These are phyloP conservation scores for Hura crepitans DNA, from an alignment of 441 rosid species.

Conservation along the genomic window DNA sequence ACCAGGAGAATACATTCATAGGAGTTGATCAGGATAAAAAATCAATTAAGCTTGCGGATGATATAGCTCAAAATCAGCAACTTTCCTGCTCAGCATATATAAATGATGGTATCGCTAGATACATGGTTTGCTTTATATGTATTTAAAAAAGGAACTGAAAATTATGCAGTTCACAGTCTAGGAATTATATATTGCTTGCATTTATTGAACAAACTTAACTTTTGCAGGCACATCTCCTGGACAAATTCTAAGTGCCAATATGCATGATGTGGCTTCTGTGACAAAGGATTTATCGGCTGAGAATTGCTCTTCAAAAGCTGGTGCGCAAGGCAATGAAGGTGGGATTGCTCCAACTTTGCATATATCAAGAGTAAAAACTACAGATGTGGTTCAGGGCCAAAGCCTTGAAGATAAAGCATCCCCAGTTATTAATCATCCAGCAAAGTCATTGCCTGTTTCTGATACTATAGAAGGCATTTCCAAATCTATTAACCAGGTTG, in stretches of 20 bases:
- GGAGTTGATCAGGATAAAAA: conserved; percentile 26
- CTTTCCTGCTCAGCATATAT: conserved; percentile 21
- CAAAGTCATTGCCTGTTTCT: conserved; percentile 24
- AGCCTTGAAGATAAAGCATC: conserved; percentile 26
- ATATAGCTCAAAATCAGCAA: conserved; percentile 26
- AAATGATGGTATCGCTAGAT: conserved; percentile 27
- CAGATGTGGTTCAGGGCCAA: conserved; percentile 32
- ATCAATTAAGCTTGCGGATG: conserved; percentile 26
- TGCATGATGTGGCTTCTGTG: conserved; percentile 31
- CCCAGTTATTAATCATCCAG: conserved; percentile 20
- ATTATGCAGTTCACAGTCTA: conserved; percentile 5
- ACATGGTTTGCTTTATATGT: conserved; percentile 29
- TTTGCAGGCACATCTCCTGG: conserved; percentile 40
- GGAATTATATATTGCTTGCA: conserved; percentile 8
- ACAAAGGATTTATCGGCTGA: conserved; percentile 36
- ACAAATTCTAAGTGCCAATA: conserved; percentile 31
- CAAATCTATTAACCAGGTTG: conserved; percentile 19
- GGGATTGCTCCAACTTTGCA: conserved; percentile 25
- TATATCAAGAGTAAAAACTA: conserved; percentile 22
- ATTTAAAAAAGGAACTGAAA: conserved; percentile 2
- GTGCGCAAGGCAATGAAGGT: conserved; percentile 29
- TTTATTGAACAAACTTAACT: conserved; percentile 19
- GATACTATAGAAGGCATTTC: conserved; percentile 23
- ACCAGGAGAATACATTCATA: conserved; percentile 32
- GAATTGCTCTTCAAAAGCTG: conserved; percentile 29